phyloP scores from a whole-genome alignment of 176 grass and related monocot genomes.

The Sorghum bicolor region Sorghum_bicolor_NCBIv3 NC_012879.2:51428501-51429000 shows the following conservation, averaged over 20 bases:
- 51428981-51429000: background rate
- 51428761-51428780: background rate
- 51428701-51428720: too few species aligned
- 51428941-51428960: background rate
- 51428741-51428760: background rate
- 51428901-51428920: background rate
- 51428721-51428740: background rate
- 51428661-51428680: too few species aligned
- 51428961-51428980: slow-evolving; percentile 3
- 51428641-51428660: too few species aligned
- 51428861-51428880: background rate
- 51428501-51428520: too few species aligned
- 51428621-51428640: too few species aligned
- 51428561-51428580: too few species aligned
- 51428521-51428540: too few species aligned
- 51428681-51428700: too few species aligned
- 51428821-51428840: background rate
- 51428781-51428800: background rate
- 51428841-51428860: background rate
- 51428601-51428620: too few species aligned
- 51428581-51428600: too few species aligned
- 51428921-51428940: background rate
- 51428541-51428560: too few species aligned
- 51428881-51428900: background rate
- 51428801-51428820: background rate